Base-by-base conservation (phyloP, 2,329 filamentous ascomycete species). In the Aspergillus persii region DNA sequence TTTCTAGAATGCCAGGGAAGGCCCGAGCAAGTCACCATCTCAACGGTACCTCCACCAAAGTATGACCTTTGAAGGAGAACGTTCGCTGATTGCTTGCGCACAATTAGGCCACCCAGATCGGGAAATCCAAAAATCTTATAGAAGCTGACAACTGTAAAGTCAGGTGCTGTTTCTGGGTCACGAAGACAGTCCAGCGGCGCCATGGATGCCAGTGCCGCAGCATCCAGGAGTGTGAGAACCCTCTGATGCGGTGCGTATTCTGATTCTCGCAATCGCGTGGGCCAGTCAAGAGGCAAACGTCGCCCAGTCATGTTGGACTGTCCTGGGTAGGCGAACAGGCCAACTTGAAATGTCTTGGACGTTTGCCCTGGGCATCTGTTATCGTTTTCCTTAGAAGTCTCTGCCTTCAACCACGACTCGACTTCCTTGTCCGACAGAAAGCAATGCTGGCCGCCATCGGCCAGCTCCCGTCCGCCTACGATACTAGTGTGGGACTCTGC, bases 51-150 rank as follows among this genome's bases (percentile, higher is more conserved):
- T 8, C 62, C 62, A 18, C 62, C 62, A 36, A 63, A 63, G 50
- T 63, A 63, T 3, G 56, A 58, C 7, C 60, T 55, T 27, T 63
- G 57, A 15, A 44, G 50, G 23, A 63, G 58, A 18, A 51, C 26
- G 2, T 12, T 5, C 1, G 60, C 53, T 0, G 57, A 52, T 27
- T 54, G 50, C 29, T 60, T 62, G 8, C 62, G 57, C 12, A 63
- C 56, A 4, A 63, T 62, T n/a, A 63, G 31, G 23, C 62, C 61
- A 8, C 62, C 62, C 5, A 63, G 55, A 33, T 63, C 62, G 3
- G 62, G 62, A 11, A 60, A 57, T 3, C 62, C 62, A 29, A 63
- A 62, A 3, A 63, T 63, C 53, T 63, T 63, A 48, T 63, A 63
- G 18, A 63, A 49, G 8, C 60, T 62, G 46, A 63, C 53, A 2